These are phyloP conservation scores for Canariomyces notabilis DNA, from an alignment of 2,329 filamentous ascomycete genomes.

Conservation along the genomic window DNA sequence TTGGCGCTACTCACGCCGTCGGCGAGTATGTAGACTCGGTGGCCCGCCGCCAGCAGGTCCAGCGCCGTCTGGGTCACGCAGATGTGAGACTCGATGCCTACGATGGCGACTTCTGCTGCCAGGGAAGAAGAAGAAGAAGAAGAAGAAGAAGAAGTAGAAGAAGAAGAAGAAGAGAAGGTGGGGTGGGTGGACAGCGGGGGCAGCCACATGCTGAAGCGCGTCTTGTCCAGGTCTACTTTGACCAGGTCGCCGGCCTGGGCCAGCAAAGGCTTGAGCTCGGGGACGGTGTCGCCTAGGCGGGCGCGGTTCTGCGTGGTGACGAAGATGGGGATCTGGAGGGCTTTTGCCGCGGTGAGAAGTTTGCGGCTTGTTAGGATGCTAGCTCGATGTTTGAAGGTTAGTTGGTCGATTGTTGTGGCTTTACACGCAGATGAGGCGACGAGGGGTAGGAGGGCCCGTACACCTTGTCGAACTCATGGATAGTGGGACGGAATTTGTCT, in stretches of 20 bases:
- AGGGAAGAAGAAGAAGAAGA: too few relatives aligned
- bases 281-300: slow-evolving; percentile 74
- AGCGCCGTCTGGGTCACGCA: slow-evolving; percentile 90
- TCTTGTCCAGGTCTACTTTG: slow-evolving; percentile 67
- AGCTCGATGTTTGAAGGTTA: slow-evolving; percentile 6
- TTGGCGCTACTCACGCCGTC: slow-evolving; percentile 90
- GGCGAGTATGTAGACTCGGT: slow-evolving; percentile 79
- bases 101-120: slow-evolving; percentile 57
- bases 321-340: slow-evolving; percentile 71
- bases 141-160: slow-evolving; percentile 26
- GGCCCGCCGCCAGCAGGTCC: slow-evolving; percentile 69
- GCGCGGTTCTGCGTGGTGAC: slow-evolving; percentile 79
- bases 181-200: slow-evolving; percentile 52
- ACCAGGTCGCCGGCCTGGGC: slow-evolving; percentile 44
- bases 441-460: slow-evolving; percentile 35
- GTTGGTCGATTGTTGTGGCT: not conserved
- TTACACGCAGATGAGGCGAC: not conserved
- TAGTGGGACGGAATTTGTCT: slow-evolving; percentile 81
- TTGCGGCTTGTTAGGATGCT: slow-evolving; percentile 65
- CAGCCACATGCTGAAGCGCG: slow-evolving; percentile 81
- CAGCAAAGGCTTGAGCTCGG: slow-evolving; percentile 59
- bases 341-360: slow-evolving; percentile 58
- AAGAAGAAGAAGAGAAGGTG: slow-evolving; percentile 25
- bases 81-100: slow-evolving; percentile 91
- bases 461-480: slow-evolving; percentile 82